Percentiles rank a stretch among this genome's conserved stretches.
phyloP scores from a whole-genome alignment of 106 monocot genomes.

The Allium fistulosum region DNA sequence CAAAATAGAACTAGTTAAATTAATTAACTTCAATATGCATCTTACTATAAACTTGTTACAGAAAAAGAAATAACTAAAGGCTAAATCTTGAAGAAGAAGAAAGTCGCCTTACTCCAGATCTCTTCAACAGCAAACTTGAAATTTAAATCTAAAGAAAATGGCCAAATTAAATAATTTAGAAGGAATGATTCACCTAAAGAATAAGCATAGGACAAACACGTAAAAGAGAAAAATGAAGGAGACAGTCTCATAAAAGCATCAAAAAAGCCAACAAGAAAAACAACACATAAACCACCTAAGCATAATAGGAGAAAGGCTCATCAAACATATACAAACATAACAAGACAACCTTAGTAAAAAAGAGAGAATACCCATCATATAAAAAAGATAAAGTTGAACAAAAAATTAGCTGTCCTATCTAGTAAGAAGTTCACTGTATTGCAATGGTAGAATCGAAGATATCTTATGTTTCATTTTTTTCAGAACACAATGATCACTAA shows the following conservation, averaged over 20 bases:
- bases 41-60: neutral
- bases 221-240: neutral
- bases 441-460: neutral
- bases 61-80: neutral
- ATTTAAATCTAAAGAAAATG: neutral
- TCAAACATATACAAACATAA: slow-evolving; percentile 1
- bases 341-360: neutral
- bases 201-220: neutral
- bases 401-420: slow-evolving; percentile 3
- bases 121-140: neutral
- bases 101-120: neutral
- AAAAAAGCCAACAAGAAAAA: slow-evolving; percentile 3
- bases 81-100: neutral
- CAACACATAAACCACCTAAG: neutral
- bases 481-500: neutral
- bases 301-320: slow-evolving; percentile 7
- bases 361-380: neutral
- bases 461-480: slow-evolving; percentile 3
- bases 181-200: neutral
- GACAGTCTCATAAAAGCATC: slow-evolving; percentile 8
- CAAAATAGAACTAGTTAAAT: neutral
- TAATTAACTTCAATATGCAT: neutral
- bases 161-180: neutral
- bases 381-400: slow-evolving; percentile 1
- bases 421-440: neutral